These are phyloP conservation scores for Stenocarpella maydis DNA, from an alignment of 2,329 filamentous ascomycete genomes.

Conservation along the genomic window DNA sequence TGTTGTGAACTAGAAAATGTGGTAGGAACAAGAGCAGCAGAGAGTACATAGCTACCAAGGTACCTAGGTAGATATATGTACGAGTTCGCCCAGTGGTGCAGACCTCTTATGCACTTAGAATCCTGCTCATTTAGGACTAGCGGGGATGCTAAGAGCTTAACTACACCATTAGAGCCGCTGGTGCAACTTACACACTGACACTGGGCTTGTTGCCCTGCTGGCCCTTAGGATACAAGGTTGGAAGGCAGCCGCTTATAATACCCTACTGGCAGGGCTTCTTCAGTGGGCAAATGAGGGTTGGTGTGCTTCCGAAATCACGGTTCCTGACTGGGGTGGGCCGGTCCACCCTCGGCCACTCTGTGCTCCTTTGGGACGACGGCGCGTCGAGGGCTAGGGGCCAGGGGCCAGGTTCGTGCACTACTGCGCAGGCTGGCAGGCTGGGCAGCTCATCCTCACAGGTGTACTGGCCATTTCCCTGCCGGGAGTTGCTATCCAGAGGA, in stretches of 20 bases:
- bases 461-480: slow-evolving; percentile 7
- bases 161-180: too few species aligned
- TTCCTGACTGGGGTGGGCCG: slow-evolving; percentile 8
- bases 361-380: slow-evolving; percentile 17
- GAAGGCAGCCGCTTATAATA: neutral
- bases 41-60: neutral
- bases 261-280: neutral
- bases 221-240: neutral
- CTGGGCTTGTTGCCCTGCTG: too few species aligned
- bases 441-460: neutral
- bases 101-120: too few species aligned
- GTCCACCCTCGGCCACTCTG: slow-evolving; percentile 3
- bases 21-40: neutral
- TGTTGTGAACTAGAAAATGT: neutral
- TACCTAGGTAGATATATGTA: too few species aligned
- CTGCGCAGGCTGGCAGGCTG: neutral
- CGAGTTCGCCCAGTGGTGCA: too few species aligned
- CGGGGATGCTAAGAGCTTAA: too few species aligned
- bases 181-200: too few species aligned
- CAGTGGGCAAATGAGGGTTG: slow-evolving; percentile 9
- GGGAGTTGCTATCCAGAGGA: slow-evolving; percentile 19
- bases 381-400: neutral
- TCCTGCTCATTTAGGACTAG: too few species aligned
- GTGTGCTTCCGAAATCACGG: slow-evolving; percentile 6
- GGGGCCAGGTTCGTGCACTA: neutral